These are phyloP conservation scores for Ustilago cynodontis DNA, from an alignment of 1,284 basidiomycete genomes.

Conservation along the genomic window DNA sequence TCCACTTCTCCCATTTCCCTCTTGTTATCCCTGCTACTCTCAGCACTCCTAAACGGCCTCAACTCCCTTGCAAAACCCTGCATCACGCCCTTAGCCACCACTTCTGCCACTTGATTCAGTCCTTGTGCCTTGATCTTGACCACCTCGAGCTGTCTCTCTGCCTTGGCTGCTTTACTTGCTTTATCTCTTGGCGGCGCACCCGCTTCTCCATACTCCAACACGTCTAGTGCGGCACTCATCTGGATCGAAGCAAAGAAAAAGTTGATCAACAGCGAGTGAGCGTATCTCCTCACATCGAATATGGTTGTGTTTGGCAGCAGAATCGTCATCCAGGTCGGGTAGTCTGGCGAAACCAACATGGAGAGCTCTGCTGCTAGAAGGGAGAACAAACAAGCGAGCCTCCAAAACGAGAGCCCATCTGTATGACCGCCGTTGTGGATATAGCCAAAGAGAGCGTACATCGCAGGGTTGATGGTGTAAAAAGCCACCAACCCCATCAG, in stretches of 20 bases:
- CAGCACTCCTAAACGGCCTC: conserved; percentile 11
- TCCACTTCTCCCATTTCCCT: conserved; percentile 23
- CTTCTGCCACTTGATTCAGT: conserved; percentile 4
- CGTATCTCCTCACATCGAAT: conserved; percentile 79
- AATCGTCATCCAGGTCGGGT: conserved; percentile 71
- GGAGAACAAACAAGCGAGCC: conserved; percentile 36
- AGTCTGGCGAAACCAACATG: conserved; percentile 47
- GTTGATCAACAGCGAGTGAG: conserved; percentile 82
- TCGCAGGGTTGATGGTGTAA: conserved; percentile 77
- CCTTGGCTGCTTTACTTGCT: not conserved
- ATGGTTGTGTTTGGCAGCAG: conserved; percentile 78
- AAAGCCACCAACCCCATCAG: conserved; percentile 78
- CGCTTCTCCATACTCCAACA: conserved; percentile 34
- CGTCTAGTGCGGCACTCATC: conserved; percentile 74
- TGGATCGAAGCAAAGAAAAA: conserved; percentile 78
- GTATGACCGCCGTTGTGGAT: conserved; percentile 71
- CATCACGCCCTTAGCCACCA: conserved; percentile 2
- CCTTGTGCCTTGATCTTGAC: conserved; percentile 8
- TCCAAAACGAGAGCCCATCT: conserved; percentile 73
- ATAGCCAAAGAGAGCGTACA: conserved; percentile 77
- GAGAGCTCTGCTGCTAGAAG: conserved; percentile 64
- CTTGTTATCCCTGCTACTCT: not conserved
- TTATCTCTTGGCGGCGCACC: conserved; percentile 12
- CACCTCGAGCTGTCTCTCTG: conserved; percentile 16
- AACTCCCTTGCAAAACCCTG: conserved; percentile 12